phyloP scores from a whole-genome alignment of 306 rosid species.

The Cucumis melo region DNA sequence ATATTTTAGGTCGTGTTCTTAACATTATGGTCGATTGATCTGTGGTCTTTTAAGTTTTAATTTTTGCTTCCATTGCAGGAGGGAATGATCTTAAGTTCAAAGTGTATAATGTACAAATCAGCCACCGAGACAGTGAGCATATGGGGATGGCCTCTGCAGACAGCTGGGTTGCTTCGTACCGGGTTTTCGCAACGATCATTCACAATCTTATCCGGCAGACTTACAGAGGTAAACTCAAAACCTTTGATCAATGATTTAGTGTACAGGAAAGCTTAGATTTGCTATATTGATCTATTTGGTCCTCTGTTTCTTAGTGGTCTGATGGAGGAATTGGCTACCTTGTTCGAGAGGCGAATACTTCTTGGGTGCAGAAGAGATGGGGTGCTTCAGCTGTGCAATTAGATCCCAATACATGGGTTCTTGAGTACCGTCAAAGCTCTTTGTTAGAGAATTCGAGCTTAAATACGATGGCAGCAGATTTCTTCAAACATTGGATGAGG shows the following conservation, averaged over 20 bases:
- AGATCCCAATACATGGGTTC: constrained; percentile 72
- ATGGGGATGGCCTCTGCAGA: constrained; percentile 98
- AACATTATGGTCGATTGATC: neutral
- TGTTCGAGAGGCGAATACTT: constrained; percentile 44
- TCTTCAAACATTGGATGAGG: constrained; percentile 26
- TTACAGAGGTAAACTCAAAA: constrained; percentile 47
- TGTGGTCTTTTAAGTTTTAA: neutral
- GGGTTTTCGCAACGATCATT: constrained; percentile 45
- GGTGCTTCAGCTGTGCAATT: constrained; percentile 66
- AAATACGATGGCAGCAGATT: constrained; percentile 24
- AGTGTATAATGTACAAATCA: constrained; percentile 60
- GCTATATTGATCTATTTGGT: neutral
- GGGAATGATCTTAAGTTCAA: constrained; percentile 54
- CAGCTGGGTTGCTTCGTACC: constrained; percentile 64
- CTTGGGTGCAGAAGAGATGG: constrained; percentile 66
- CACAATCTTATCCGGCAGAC: constrained; percentile 64
- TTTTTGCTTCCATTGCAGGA: constrained; percentile 27
- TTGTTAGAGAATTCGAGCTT: constrained; percentile 28
- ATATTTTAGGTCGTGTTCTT: neutral
- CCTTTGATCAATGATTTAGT: neutral
- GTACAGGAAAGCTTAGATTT: neutral
- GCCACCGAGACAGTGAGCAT: constrained; percentile 53
- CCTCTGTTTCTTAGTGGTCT: constrained; percentile 45
- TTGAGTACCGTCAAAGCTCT: constrained; percentile 54
- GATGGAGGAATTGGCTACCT: constrained; percentile 41